phyloP scores from a whole-genome alignment of 257 asterid genomes.

The Rauvolfia tetraphylla region DNA sequence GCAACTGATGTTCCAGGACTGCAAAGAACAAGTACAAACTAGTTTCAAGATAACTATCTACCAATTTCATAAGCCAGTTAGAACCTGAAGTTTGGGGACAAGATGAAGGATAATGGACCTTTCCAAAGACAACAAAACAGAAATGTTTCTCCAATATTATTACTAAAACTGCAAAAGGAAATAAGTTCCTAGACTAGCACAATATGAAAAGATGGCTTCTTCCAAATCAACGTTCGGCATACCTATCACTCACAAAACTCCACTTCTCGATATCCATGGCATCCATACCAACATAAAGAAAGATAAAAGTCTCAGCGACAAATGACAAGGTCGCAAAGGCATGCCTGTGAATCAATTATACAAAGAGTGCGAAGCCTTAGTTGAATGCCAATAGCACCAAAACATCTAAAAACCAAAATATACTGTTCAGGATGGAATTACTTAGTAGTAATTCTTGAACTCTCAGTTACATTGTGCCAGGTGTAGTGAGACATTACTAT shows the following conservation, averaged over 20 bases:
- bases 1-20: conserved; percentile 39
- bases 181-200: no score
- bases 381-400: neutral
- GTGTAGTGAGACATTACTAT: conserved; percentile 50
- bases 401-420: neutral
- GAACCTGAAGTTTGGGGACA: neutral
- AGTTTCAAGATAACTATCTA: no score
- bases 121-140: neutral
- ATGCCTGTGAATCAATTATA: conserved; percentile 27
- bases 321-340: conserved; percentile 40
- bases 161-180: neutral
- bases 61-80: neutral
- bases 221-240: conserved; percentile 4
- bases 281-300: conserved; percentile 50
- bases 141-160: neutral
- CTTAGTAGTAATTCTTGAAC: conserved; percentile 44
- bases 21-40: conserved; percentile 9
- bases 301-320: conserved; percentile 42
- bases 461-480: conserved; percentile 47
- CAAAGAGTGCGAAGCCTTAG: neutral
- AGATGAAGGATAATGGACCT: no score
- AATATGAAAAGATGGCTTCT: neutral
- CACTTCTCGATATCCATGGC: conserved; percentile 47
- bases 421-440: conserved; percentile 8
- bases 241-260: conserved; percentile 36